phyloP scores from a whole-genome alignment of 164 flowering plant species.

The Vitis riparia region DNA sequence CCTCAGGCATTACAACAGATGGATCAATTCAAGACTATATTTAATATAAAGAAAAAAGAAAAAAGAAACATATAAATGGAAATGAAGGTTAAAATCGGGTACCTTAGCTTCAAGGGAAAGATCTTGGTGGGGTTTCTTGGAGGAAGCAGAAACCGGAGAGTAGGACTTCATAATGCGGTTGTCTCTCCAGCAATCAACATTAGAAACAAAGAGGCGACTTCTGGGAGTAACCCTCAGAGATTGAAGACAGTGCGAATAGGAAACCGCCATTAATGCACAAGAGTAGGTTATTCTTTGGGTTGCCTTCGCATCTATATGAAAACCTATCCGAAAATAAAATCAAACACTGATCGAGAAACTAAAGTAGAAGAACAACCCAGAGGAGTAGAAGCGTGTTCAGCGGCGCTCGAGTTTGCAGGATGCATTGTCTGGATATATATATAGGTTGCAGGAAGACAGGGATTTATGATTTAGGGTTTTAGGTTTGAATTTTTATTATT shows the following conservation, averaged over 20 bases:
- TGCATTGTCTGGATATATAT: too few species aligned
- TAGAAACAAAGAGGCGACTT: background rate
- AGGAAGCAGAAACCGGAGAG: background rate
- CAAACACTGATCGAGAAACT: too few species aligned
- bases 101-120: conserved; percentile 2
- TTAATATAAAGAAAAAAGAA: background rate
- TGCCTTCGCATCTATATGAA: too few species aligned
- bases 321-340: too few species aligned
- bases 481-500: too few species aligned
- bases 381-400: too few species aligned
- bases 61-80: background rate
- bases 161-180: background rate
- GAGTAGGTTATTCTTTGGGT: too few species aligned
- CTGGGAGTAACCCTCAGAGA: background rate
- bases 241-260: background rate
- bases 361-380: too few species aligned
- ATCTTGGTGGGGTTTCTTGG: background rate
- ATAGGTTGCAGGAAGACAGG: too few species aligned
- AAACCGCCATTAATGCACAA: background rate
- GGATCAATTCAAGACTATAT: background rate
- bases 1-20: background rate
- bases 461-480: too few species aligned
- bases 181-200: background rate
- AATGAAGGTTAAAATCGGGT: background rate
- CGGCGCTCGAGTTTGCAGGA: too few species aligned